These are phyloP conservation scores for Takashimella koratensis DNA, from an alignment of 1,284 basidiomycete genomes.

Conservation along the genomic window DNA sequence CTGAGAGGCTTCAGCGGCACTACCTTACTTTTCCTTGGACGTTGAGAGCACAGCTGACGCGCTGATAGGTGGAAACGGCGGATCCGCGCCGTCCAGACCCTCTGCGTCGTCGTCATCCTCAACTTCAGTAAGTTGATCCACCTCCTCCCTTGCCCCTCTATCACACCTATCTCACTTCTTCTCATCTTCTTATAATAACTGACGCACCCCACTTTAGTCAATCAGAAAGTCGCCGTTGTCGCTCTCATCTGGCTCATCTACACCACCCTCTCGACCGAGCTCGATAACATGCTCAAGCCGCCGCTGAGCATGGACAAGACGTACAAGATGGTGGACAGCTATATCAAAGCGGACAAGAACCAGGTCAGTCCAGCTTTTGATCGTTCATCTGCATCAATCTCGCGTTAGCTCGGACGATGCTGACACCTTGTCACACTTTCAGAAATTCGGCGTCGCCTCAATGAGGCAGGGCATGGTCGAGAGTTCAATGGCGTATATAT, in stretches of 20 bases:
- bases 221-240: constrained; percentile 24
- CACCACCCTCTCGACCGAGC: constrained; percentile 26
- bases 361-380: constrained; percentile 3
- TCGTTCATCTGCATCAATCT: too few relatives aligned
- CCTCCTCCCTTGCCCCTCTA: neutral
- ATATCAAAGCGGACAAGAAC: constrained; percentile 8
- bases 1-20: neutral
- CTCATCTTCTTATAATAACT: neutral
- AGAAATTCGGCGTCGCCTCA: neutral
- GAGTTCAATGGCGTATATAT: constrained; percentile 36
- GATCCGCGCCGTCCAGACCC: constrained; percentile 26
- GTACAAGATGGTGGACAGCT: constrained; percentile 17
- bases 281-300: constrained; percentile 31
- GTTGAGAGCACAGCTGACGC: neutral
- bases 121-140: constrained; percentile 31
- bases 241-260: constrained; percentile 30
- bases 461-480: too few relatives aligned
- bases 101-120: constrained; percentile 29
- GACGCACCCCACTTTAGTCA: constrained; percentile 17
- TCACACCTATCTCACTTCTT: neutral
- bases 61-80: constrained; percentile 32
- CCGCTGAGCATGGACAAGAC: constrained; percentile 23
- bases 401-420: too few relatives aligned
- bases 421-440: neutral
- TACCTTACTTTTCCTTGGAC: neutral